Conservation (phyloP, 108 stramenopile genomes). For the Cylindrotheca fusiformis region DNA sequence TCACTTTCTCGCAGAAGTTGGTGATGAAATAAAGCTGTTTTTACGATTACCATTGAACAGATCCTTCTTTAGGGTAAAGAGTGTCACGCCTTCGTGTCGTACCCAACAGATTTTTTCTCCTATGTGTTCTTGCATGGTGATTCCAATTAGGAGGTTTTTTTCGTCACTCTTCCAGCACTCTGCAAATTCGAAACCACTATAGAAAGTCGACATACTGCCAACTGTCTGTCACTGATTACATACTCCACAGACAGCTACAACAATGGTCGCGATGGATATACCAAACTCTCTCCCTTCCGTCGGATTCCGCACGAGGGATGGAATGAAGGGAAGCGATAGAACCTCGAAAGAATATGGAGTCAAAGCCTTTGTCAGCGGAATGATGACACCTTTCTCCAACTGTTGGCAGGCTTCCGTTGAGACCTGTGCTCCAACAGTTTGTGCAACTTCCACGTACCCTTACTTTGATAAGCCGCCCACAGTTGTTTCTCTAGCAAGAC, state of each 20-base stretch:
- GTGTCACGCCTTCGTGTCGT: no score
- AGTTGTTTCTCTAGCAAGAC: conserved; percentile 10
- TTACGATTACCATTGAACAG: no score
- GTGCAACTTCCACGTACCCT: not conserved
- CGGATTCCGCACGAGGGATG: conserved; percentile 1
- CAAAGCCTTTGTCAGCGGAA: conserved; percentile 23
- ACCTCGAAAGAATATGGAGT: not conserved
- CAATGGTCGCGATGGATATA: conserved; percentile 20
- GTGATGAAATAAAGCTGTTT: no score
- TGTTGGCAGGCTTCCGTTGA: conserved; percentile 33
- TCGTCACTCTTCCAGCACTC: no score
- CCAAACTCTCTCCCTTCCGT: conserved; percentile 4
- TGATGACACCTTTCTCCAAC: conserved; percentile 33
- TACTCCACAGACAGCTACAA: not conserved
- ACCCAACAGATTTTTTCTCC: no score
- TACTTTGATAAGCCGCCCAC: conserved; percentile 6
- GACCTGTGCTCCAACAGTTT: conserved; percentile 21
- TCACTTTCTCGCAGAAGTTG: no score
- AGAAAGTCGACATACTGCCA: no score
- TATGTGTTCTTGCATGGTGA: no score
- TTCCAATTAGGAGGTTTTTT: no score
- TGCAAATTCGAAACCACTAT: no score
- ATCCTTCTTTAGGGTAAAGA: no score
- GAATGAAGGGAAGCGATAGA: not conserved
- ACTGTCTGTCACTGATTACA: no score